phyloP scores from a whole-genome alignment of 106 monocot genomes.

The Acanthochlamys bracteata region DNA sequence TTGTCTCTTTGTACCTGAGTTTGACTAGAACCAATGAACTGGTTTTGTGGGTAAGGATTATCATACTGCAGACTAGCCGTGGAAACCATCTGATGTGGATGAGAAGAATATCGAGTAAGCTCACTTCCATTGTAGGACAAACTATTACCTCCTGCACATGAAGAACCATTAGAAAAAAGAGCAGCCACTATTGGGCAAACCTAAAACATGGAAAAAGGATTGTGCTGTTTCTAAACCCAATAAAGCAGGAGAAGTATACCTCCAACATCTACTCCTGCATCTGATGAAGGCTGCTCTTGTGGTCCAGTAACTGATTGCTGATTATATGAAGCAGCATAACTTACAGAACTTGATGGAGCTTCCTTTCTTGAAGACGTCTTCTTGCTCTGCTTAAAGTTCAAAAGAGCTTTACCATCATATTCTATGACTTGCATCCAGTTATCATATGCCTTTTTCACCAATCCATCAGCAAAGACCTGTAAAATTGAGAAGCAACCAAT shows the following conservation, averaged over 20 bases:
- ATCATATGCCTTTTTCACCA: constrained; percentile 55
- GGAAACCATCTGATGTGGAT: constrained; percentile 4
- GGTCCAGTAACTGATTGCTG: constrained; percentile 21
- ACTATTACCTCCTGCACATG: not conserved
- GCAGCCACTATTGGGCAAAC: not conserved
- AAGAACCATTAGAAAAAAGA: not conserved
- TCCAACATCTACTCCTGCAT: constrained; percentile 14
- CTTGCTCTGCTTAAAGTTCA: constrained; percentile 28
- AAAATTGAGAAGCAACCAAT: not conserved
- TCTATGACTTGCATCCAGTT: constrained; percentile 56
- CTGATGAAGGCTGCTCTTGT: constrained; percentile 9
- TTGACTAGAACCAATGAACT: constrained; percentile 11
- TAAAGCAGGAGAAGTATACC: constrained; percentile 3
- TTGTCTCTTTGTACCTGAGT: constrained; percentile 21
- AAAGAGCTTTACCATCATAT: constrained; percentile 49
- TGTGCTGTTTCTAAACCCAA: not conserved
- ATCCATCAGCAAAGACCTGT: constrained; percentile 41
- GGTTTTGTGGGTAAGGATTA: constrained; percentile 10
- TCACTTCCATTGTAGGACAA: constrained; percentile 16
- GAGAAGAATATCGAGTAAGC: constrained; percentile 11
- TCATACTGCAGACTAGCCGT: constrained; percentile 11
- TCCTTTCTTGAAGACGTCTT: constrained; percentile 29
- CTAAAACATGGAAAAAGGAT: not conserved
- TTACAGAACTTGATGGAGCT: constrained; percentile 13
- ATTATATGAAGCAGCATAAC: constrained; percentile 19